Evolutionary conservation across 192 early-diverging fungal genomes (phyloP), one percentile per base, ranked within the genome.

Genomic region (Piromyces finnis): DNA sequence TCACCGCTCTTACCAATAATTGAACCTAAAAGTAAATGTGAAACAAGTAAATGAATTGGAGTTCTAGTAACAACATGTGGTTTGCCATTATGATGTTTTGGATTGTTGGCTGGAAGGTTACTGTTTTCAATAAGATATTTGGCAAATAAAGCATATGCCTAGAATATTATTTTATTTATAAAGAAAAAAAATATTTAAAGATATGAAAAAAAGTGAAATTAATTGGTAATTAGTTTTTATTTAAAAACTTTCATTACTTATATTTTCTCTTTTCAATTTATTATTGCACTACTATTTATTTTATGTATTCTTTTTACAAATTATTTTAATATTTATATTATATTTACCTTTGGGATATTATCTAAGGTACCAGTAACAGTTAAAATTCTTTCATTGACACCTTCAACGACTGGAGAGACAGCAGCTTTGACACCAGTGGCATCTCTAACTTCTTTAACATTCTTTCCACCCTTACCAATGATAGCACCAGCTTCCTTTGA

Each of bases 1-100:
- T 89, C 82, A 78, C 96, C 96, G 83, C 92, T 91, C 82, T 96
- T 94, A 39, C 97, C 97, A 86, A 99, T 97, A 81, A 99, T 89
- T 79, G 92, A 93, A 28, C 94, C 94, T 92, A 99, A 96, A 77
- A 94, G 86, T 82, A 91, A 89, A 85, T 96, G 92, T 29, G 96
- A 94, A 82, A 99, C 94, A 82, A 99, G 88, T 27, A 99, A 84
- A 29, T 95, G 93, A 79, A 98, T 51, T 51, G 41, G 18, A 51
- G 41, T 51, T 51, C 41, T 51, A 22, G 41, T 51, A 14, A 51
- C 41, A 22, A 51, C 41, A 51, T 51, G 41, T 22, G 41, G 41
- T 51, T 51, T 51, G 2, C 41, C 41, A 51, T 51, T 51, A 18
- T 51, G 41, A 51, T 51, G 18, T 22, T 51, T 51, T 22, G 15